Percentiles rank a stretch among this genome's conserved stretches.
Evolutionary conservation across 768 basidiomycete genomes (phyloP).

Genomic region (Stropharia rugosoannulata): DNA sequence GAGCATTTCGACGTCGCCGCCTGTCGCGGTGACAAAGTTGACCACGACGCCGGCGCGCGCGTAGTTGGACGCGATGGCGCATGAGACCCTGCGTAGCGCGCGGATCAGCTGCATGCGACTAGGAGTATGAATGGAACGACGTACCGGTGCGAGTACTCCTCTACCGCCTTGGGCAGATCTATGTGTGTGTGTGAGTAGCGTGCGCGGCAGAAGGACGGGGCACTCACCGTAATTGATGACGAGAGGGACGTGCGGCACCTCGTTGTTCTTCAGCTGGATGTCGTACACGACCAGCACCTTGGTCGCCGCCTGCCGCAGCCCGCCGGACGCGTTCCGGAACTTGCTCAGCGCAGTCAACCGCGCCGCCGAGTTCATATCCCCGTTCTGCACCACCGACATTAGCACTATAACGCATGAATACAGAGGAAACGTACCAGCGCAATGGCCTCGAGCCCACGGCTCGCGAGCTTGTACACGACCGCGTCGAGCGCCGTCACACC

Average conservation of each 20-base stretch:
- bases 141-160: constrained; percentile 95
- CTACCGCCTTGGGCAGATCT: constrained; percentile 94
- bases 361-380: constrained; percentile 87
- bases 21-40: constrained; percentile 96
- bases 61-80: constrained; percentile 84
- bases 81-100: constrained; percentile 70
- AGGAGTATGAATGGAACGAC: constrained; percentile 11
- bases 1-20: constrained; percentile 98
- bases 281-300: constrained; percentile 93
- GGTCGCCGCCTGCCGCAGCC: constrained; percentile 64
- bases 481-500: constrained; percentile 85
- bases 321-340: constrained; percentile 59
- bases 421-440: constrained; percentile 63
- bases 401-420: neutral
- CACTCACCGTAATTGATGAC: constrained; percentile 88
- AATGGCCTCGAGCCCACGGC: constrained; percentile 82
- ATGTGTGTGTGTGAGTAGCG: constrained; percentile 1
- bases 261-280: constrained; percentile 86
- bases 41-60: constrained; percentile 89
- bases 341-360: constrained; percentile 84
- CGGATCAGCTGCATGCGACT: constrained; percentile 7
- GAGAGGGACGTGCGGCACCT: constrained; percentile 87
- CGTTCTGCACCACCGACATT: constrained; percentile 57
- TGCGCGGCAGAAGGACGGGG: neutral
- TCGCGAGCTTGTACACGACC: constrained; percentile 88